phyloP scores from a whole-genome alignment of 1,139 yeast genomes.

The Pichia sp. region DNA sequence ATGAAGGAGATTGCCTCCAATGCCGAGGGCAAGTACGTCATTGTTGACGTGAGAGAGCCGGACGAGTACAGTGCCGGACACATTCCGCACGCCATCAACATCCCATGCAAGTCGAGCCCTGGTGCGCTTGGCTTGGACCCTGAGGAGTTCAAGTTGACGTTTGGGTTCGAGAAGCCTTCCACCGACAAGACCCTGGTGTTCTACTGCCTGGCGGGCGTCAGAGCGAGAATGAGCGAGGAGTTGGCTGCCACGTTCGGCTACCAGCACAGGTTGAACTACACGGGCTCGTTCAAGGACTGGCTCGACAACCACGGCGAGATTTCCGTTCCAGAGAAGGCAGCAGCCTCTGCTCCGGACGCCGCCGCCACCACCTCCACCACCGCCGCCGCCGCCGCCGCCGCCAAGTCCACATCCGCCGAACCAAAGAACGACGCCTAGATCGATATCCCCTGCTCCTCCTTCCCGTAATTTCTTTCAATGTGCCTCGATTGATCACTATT shows the following conservation, averaged over 20 bases:
- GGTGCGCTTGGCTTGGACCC: constrained; percentile 82
- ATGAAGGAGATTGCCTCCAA: constrained; percentile 25
- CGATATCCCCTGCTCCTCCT: too few relatives aligned
- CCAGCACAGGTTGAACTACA: constrained; percentile 67
- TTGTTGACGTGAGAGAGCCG: constrained; percentile 93
- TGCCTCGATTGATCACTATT: neutral
- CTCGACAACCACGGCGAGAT: constrained; percentile 33
- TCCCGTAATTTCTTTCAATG: too few relatives aligned
- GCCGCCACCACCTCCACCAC: neutral
- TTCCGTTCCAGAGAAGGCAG: constrained; percentile 37
- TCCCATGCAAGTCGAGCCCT: constrained; percentile 88
- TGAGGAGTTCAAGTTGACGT: constrained; percentile 75
- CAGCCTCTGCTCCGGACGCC: neutral
- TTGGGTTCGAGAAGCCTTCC: constrained; percentile 81
- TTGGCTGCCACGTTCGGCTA: constrained; percentile 89
- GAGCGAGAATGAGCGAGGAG: constrained; percentile 89
- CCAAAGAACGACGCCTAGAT: neutral
- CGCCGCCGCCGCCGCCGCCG: neutral
- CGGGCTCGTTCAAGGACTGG: constrained; percentile 91
- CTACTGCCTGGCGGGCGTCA: constrained; percentile 89
- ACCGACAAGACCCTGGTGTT: constrained; percentile 72
- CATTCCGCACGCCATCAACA: constrained; percentile 80
- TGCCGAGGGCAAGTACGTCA: constrained; percentile 34
- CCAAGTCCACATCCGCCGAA: neutral
- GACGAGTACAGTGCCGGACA: constrained; percentile 65